Conservation (phyloP, 495 filamentous ascomycete species). For the Penicillium maclennaniae region DNA sequence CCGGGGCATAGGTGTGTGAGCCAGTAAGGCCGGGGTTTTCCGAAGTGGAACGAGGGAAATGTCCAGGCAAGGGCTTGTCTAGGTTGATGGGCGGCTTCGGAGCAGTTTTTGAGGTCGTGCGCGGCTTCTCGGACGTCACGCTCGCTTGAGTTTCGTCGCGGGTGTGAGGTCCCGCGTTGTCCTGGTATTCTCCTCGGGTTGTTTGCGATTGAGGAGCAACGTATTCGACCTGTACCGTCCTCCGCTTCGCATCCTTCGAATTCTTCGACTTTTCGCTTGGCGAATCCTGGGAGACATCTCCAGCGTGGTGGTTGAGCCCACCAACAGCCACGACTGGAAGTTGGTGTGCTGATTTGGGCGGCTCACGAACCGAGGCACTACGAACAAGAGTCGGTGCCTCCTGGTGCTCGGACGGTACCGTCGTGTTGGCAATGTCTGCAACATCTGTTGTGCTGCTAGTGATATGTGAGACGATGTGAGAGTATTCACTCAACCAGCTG, state of each 20-base stretch:
- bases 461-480: slow-evolving; percentile 91
- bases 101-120: neutral
- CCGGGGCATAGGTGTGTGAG: slow-evolving; percentile 43
- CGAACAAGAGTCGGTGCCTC: slow-evolving; percentile 68
- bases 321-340: slow-evolving; percentile 56
- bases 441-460: slow-evolving; percentile 90
- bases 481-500: slow-evolving; percentile 96
- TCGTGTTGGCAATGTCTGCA: slow-evolving; percentile 78
- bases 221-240: slow-evolving; percentile 97
- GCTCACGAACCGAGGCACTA: slow-evolving; percentile 88
- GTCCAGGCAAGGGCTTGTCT: slow-evolving; percentile 32
- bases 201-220: slow-evolving; percentile 88
- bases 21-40: slow-evolving; percentile 49
- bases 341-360: slow-evolving; percentile 60
- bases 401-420: slow-evolving; percentile 52
- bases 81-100: slow-evolving; percentile 20
- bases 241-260: slow-evolving; percentile 76
- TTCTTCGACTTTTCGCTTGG: slow-evolving; percentile 59
- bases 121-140: slow-evolving; percentile 4
- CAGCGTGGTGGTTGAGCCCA: slow-evolving; percentile 69
- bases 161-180: slow-evolving; percentile 12
- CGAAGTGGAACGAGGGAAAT: slow-evolving; percentile 54
- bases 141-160: slow-evolving; percentile 9
- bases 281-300: slow-evolving; percentile 68
- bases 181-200: slow-evolving; percentile 53